phyloP scores from a whole-genome alignment of 2,329 filamentous ascomycete species.

The Aureobasidium sp. region DNA sequence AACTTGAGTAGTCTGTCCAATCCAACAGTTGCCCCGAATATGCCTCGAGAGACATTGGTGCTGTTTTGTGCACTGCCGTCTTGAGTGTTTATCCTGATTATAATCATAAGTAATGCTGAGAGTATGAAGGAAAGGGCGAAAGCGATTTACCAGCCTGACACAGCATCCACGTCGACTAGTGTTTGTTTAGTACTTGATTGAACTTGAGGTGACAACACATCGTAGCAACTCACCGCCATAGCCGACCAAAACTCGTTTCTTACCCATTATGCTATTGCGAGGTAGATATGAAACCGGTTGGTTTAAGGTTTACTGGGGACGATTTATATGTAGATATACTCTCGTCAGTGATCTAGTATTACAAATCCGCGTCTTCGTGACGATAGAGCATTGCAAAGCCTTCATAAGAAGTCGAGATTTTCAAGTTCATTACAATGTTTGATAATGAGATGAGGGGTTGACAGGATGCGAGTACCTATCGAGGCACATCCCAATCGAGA shows the following conservation, averaged over 20 bases:
- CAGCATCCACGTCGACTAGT: not conserved
- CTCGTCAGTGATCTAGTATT: not conserved
- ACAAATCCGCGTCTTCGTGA: not conserved
- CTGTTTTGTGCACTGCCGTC: constrained; percentile 29
- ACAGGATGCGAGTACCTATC: not conserved
- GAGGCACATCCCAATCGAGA: not conserved
- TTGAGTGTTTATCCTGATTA: constrained; percentile 32
- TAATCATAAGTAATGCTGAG: constrained; percentile 15
- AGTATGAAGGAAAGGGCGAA: constrained; percentile 12
- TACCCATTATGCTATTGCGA: constrained; percentile 13
- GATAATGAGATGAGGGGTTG: not conserved
- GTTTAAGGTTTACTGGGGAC: too few species aligned
- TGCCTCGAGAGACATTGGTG: constrained; percentile 31
- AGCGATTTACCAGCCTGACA: not conserved
- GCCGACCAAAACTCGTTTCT: constrained; percentile 30
- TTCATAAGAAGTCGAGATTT: too few species aligned
- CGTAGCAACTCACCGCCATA: constrained; percentile 29
- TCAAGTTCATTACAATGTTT: not conserved
- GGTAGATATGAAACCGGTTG: not conserved
- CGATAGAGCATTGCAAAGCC: not conserved
- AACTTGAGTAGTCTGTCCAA: constrained; percentile 33
- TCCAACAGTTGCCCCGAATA: constrained; percentile 33
- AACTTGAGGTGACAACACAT: not conserved
- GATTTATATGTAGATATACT: not conserved
- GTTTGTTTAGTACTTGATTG: too few species aligned